A percentile compares a stretch with the other conserved stretches of the same genome.
These are phyloP conservation scores for Pachyrhizus erosus DNA, from an alignment of 306 rosid genomes.

Conservation along the genomic window DNA sequence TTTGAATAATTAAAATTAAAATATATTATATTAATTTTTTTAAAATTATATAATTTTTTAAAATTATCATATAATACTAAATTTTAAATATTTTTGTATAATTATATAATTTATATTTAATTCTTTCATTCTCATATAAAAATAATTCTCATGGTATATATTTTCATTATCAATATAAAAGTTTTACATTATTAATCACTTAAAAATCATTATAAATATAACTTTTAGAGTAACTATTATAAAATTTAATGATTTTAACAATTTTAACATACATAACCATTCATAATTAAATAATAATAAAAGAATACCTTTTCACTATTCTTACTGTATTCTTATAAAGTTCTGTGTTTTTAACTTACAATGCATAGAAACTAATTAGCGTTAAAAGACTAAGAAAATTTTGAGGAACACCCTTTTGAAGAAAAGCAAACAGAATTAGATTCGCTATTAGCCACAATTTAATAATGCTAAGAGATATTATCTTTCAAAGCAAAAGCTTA, in stretches of 20 bases:
- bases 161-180: not conserved
- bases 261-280: not conserved
- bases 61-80: too few relatives aligned
- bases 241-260: not conserved
- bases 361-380: not conserved
- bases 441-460: slow-evolving; percentile 20
- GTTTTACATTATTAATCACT: not conserved
- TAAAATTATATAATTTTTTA: too few relatives aligned
- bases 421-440: slow-evolving; percentile 26
- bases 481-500: slow-evolving; percentile 12
- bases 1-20: too few relatives aligned
- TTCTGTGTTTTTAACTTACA: not conserved
- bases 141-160: too few relatives aligned
- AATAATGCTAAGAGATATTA: not conserved
- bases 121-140: too few relatives aligned
- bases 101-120: too few relatives aligned
- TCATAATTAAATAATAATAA: not conserved
- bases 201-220: not conserved
- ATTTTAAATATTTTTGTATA: too few relatives aligned
- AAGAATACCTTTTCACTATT: not conserved
- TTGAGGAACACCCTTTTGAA: not conserved
- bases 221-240: not conserved
- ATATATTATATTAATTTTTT: too few relatives aligned
- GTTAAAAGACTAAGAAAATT: not conserved
- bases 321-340: not conserved